Evolutionary conservation across 768 basidiomycete species (phyloP).

Genomic region (Hebeloma cylindrosporum): DNA sequence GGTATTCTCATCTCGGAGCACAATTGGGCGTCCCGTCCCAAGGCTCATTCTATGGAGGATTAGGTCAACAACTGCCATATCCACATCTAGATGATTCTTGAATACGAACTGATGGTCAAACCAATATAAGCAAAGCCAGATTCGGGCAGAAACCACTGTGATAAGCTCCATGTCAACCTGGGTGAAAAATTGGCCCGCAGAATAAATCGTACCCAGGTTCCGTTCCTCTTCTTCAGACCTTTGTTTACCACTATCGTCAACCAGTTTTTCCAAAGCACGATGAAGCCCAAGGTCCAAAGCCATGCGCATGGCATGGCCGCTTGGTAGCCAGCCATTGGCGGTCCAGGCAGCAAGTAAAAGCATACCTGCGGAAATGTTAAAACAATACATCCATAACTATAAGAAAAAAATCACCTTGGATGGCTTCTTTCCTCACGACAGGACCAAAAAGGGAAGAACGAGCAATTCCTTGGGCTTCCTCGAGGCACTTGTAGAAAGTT

Average conservation of each 20-base stretch:
- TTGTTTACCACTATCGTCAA: slow-evolving; percentile 68
- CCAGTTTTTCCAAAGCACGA: slow-evolving; percentile 88
- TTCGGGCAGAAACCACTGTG: slow-evolving; percentile 84
- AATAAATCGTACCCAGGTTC: slow-evolving; percentile 60
- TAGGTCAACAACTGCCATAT: slow-evolving; percentile 13
- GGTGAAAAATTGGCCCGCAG: slow-evolving; percentile 5
- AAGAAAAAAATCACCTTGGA: slow-evolving; percentile 62
- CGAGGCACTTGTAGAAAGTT: slow-evolving; percentile 88
- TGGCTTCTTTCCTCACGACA: slow-evolving; percentile 91
- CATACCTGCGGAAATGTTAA: slow-evolving; percentile 61
- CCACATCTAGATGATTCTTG: slow-evolving; percentile 32
- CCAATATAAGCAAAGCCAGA: slow-evolving; percentile 95
- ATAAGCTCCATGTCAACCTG: slow-evolving; percentile 13
- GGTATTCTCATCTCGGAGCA: slow-evolving; percentile 85
- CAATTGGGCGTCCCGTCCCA: slow-evolving; percentile 87
- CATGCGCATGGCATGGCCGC: slow-evolving; percentile 96
- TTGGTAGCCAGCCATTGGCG: slow-evolving; percentile 92
- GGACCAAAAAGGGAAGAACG: slow-evolving; percentile 92
- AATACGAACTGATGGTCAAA: slow-evolving; percentile 85
- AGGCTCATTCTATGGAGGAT: slow-evolving; percentile 70
- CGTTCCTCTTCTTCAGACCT: slow-evolving; percentile 82
- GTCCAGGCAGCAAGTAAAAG: slow-evolving; percentile 90
- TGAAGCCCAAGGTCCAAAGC: slow-evolving; percentile 92
- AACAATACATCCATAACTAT: slow-evolving; percentile 14
- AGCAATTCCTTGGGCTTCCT: slow-evolving; percentile 95